These are phyloP conservation scores for Aspergillus fischeri DNA, from an alignment of 2,329 filamentous ascomycete species.

Conservation along the genomic window DNA sequence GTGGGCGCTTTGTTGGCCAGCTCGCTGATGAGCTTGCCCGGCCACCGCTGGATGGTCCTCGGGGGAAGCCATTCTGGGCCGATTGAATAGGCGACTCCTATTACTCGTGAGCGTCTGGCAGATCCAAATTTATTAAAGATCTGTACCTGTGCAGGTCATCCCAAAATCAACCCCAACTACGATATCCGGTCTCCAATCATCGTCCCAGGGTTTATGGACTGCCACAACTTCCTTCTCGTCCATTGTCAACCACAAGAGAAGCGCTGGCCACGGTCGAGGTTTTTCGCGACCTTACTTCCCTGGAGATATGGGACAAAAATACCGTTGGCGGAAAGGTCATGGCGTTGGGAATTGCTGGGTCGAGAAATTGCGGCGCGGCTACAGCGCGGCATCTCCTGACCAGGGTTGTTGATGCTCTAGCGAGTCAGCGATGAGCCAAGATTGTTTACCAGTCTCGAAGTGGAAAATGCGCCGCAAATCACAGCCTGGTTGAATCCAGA, in stretches of 20 bases:
- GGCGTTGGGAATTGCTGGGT: too few species aligned
- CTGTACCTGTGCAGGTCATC: slow-evolving; percentile 25
- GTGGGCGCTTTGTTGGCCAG: slow-evolving; percentile 34
- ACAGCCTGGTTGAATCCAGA: too few species aligned
- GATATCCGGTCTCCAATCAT: slow-evolving; percentile 17
- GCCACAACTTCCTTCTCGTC: slow-evolving; percentile 13
- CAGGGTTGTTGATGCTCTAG: too few species aligned
- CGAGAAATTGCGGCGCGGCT: too few species aligned
- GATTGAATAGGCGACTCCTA: not conserved
- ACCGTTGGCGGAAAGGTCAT: not conserved
- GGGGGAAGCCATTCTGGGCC: slow-evolving; percentile 30
- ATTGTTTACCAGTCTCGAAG: too few species aligned
- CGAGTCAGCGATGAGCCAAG: too few species aligned
- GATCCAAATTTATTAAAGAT: too few species aligned
- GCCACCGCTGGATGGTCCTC: slow-evolving; percentile 34
- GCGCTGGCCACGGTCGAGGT: not conserved
- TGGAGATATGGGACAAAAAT: slow-evolving; percentile 1
- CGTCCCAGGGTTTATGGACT: too few species aligned
- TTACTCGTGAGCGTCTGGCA: too few species aligned
- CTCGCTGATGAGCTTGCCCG: slow-evolving; percentile 26
- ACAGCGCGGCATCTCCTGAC: too few species aligned
- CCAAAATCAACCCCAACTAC: slow-evolving; percentile 27
- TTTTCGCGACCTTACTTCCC: slow-evolving; percentile 1
- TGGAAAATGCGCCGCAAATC: too few species aligned
- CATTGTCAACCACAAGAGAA: slow-evolving; percentile 4